Evolutionary conservation across 2,329 filamentous ascomycete species (phyloP), one percentile per base, ranked within the genome.

Genomic region (Colletotrichum plurivorum): DNA sequence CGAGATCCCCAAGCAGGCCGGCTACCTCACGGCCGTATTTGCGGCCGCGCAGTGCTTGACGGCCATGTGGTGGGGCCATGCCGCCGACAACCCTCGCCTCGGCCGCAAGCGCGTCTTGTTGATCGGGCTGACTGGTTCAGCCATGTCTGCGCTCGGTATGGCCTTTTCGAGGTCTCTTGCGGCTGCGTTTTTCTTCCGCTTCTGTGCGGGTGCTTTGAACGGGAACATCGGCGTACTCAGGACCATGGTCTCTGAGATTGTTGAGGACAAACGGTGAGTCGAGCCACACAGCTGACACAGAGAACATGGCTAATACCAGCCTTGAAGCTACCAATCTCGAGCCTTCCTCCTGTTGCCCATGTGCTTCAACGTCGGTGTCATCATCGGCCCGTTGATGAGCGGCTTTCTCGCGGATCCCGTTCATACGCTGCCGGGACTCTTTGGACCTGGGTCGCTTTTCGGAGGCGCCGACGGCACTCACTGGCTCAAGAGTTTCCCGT

Each of bases 111-210:
- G 64, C 15, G 73, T 74, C 25, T 45, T 74, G 12, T 18, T 73
- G 18, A 64, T 73, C 9, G 73, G 73, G 1, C 67, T 74, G 12
- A 22, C 63, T 7, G 73, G 72, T 4, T 92, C 92, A 0, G 87
- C 88, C 62, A 77, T 93, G 12, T 91, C 90, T 3, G 90, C 88
- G 71, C 73, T 94, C 13, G 92, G 92, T 0, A 93, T 93, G 75
- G 92, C 91, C 0, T 94, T 94, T 75, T 89, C 90, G 6, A 86
- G 83, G 27, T 90, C 84, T 6, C 93, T 94, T 74, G 16, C 20
- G 9, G 41, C 63, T 4, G 73, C 70, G 2, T 59, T 73, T 31
- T 71, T 72, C 61, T 73, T 73, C 51, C 72, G 72, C 5, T 68
- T 73, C 22, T 25, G 65, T 5, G 72, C 71, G 1, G 73, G 73